Evolutionary conservation across 2,329 filamentous ascomycete species (phyloP), one percentile per base, ranked within the genome.

Genomic region (Immersiporthe knoxdaviesiana): DNA sequence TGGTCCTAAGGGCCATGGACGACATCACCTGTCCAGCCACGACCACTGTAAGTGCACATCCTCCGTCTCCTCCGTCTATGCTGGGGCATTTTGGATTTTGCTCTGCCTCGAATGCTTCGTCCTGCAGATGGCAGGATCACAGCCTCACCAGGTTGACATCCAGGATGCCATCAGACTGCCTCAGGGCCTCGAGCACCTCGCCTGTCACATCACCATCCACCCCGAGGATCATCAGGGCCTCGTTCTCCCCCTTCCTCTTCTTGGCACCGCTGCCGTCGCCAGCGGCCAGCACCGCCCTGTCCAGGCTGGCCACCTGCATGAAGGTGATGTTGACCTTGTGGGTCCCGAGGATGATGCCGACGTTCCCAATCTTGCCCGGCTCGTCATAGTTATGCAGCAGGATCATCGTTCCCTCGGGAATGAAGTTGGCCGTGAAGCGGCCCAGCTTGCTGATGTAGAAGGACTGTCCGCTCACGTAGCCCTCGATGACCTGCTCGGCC

Each of bases 161-260:
- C 69, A 89, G 75, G 59, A 89, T 86, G 6, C 87, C 87, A 72
- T 87, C 83, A 0, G 83, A 80, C 65, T 76, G 79, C 35, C 78
- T 79, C 74, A 89, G 75, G 27, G 84, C 84, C 6, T 81, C 79
- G 59, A 87, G 73, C 6, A 88, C 82, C 44, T 88, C 84, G 66
- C 85, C 84, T 0, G 84, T 85, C 24, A 94, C 88, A 3, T 84
- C 83, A 2, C 87, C 86, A 75, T 91, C 89, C 12, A 95, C 88
- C 0, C 92, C 91, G 64, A 95, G 74, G 74, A 95, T 94, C 92
- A 95, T 95, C 73, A 95, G 79, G 12, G 92, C 92, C 79, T 95
- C 92, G 58, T 89, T 88, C 63, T 78, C 81, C 37, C 78, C 80
- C 37, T 76, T 74, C 72, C 70, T 63, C 72, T 70, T 73, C 75